Evolutionary conservation across 2,329 filamentous ascomycete species (phyloP).

Genomic region (Septoria linicola): DNA sequence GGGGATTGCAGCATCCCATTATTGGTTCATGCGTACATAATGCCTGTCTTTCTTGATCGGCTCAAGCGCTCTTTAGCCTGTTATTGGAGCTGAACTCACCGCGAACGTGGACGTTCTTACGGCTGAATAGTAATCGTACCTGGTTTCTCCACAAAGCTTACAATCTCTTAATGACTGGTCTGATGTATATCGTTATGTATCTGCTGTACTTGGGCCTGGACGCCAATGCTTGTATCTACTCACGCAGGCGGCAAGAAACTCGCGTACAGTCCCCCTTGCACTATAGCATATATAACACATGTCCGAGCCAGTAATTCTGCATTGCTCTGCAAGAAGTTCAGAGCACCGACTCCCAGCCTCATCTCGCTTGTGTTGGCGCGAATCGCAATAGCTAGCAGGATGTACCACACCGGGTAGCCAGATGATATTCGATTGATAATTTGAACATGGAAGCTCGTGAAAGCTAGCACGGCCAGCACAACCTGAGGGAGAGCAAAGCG

Average conservation of each 20-base stretch:
- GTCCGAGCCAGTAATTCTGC: conserved; percentile 55
- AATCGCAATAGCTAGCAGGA: conserved; percentile 63
- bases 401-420: conserved; percentile 86
- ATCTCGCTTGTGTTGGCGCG: not conserved
- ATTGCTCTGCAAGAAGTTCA: conserved; percentile 17
- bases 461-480: conserved; percentile 66
- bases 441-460: conserved; percentile 86
- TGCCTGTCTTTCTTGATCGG: too few species aligned
- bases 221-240: not conserved
- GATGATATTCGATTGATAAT: conserved; percentile 88
- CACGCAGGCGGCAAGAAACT: conserved; percentile 84
- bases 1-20: too few species aligned
- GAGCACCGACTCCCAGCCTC: not conserved
- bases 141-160: too few species aligned
- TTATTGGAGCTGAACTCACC: too few species aligned
- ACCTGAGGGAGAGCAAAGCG: conserved; percentile 71
- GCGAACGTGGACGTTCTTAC: too few species aligned
- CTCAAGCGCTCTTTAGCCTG: too few species aligned
- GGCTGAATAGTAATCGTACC: too few species aligned
- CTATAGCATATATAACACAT: conserved; percentile 76
- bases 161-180: too few species aligned
- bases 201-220: not conserved
- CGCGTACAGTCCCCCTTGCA: conserved; percentile 82
- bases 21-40: too few species aligned
- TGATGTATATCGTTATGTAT: too few species aligned